These are phyloP conservation scores for Colletotrichum sansevieriae DNA, from an alignment of 2,329 filamentous ascomycete species.

Conservation along the genomic window DNA sequence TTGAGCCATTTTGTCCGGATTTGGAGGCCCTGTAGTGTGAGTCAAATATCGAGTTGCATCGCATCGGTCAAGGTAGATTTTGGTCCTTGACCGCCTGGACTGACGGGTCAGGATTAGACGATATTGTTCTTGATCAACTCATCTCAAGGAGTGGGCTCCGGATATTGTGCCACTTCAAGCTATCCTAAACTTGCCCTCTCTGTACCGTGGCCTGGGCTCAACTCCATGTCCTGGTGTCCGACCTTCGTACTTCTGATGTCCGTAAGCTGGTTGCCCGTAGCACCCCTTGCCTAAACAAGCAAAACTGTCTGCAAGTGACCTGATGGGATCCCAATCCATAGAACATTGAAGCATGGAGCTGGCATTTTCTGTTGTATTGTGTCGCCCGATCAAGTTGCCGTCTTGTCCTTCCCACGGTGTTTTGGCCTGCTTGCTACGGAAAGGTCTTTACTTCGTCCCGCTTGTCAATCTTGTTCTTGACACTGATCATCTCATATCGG, in stretches of 20 bases:
- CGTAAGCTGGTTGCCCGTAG: background rate
- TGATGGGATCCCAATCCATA: slow-evolving; percentile 27
- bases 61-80: slow-evolving; percentile 5
- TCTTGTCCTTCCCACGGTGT: background rate
- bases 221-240: slow-evolving; percentile 9
- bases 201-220: background rate
- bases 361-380: background rate
- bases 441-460: slow-evolving; percentile 1
- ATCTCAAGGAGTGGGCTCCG: slow-evolving; percentile 8
- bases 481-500: background rate
- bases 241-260: background rate
- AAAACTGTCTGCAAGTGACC: slow-evolving; percentile 9
- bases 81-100: background rate
- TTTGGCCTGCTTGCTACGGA: slow-evolving; percentile 1
- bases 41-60: slow-evolving; percentile 21
- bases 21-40: slow-evolving; percentile 1
- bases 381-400: slow-evolving; percentile 2
- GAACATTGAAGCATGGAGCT: background rate
- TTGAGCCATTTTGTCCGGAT: background rate
- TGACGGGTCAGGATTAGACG: slow-evolving; percentile 3
- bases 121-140: background rate
- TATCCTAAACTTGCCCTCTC: background rate
- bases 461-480: slow-evolving; percentile 19
- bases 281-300: slow-evolving; percentile 5
- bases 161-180: slow-evolving; percentile 1